These are phyloP conservation scores for Pyrus hybrid DNA, from an alignment of 331 rosid species.

Conservation along the genomic window DNA sequence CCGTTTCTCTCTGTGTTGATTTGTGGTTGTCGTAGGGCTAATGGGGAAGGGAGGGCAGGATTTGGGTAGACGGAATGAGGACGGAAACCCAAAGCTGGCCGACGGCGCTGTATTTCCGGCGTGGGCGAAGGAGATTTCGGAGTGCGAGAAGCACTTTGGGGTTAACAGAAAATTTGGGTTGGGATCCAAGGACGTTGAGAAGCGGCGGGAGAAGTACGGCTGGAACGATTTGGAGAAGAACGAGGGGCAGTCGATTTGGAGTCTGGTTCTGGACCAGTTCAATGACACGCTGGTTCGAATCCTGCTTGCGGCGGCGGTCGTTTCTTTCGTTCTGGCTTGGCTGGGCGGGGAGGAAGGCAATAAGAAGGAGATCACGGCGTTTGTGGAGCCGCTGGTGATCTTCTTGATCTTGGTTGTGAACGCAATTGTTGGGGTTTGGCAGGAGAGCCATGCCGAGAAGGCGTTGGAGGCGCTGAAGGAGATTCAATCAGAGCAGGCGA, in stretches of 20 bases:
- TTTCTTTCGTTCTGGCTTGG: constrained; percentile 74
- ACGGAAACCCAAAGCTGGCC: constrained; percentile 3
- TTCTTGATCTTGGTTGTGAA: constrained; percentile 68
- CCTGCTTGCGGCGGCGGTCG: constrained; percentile 61
- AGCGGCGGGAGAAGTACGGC: constrained; percentile 41
- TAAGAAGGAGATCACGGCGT: constrained; percentile 70
- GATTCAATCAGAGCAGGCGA: constrained; percentile 63
- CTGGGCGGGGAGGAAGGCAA: constrained; percentile 54
- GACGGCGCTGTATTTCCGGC: constrained; percentile 39
- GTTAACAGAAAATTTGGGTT: constrained; percentile 40
- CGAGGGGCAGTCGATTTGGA: constrained; percentile 62
- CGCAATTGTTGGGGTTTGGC: constrained; percentile 76
- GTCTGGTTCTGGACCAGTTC: constrained; percentile 58
- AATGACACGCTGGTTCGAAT: constrained; percentile 71
- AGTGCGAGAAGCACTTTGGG: constrained; percentile 49
- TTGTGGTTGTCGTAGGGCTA: constrained; percentile 3
- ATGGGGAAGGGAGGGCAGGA: constrained; percentile 69
- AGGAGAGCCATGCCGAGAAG: constrained; percentile 79
- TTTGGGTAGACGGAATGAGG: constrained; percentile 35
- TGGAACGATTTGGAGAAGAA: constrained; percentile 65
- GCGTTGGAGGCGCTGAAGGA: constrained; percentile 75
- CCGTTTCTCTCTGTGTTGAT: neutral
- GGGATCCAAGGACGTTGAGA: constrained; percentile 33
- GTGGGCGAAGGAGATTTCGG: constrained; percentile 50
- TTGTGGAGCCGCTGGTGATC: constrained; percentile 72